Percentiles rank a stretch among this genome's conserved stretches.
phyloP scores from a whole-genome alignment of 768 basidiomycete species.

The Tylopilus subfusipes region DNA sequence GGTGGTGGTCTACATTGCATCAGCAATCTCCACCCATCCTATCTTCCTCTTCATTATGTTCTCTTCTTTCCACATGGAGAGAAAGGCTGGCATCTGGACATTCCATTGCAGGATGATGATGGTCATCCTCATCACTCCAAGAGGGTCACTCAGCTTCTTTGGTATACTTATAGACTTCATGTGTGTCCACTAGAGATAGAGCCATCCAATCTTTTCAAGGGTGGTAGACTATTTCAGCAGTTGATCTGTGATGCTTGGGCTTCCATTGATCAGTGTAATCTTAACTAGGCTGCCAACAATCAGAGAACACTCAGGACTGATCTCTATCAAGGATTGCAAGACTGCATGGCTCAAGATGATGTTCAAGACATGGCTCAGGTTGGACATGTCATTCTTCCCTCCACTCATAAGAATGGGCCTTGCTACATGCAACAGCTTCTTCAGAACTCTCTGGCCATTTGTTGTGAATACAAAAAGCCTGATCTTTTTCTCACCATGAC shows the following conservation, averaged over 20 bases:
- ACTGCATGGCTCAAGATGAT: too few relatives aligned
- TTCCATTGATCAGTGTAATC: slow-evolving; percentile 36
- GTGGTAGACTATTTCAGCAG: slow-evolving; percentile 42
- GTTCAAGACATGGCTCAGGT: too few relatives aligned
- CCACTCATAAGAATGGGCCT: too few relatives aligned
- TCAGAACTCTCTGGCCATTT: too few relatives aligned
- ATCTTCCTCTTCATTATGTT: slow-evolving; percentile 41
- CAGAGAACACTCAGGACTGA: slow-evolving; percentile 35
- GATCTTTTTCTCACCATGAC: too few relatives aligned
- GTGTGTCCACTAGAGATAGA: not conserved
- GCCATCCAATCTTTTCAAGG: slow-evolving; percentile 31
- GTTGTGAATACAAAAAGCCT: too few relatives aligned
- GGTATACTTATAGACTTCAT: slow-evolving; percentile 35
- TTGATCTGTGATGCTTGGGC: slow-evolving; percentile 47
- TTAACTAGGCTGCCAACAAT: slow-evolving; percentile 35
- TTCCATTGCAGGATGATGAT: slow-evolving; percentile 11
- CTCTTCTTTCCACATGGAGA: slow-evolving; percentile 42
- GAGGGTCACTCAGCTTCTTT: slow-evolving; percentile 29
- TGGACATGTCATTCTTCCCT: too few relatives aligned
- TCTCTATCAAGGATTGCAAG: slow-evolving; percentile 34
- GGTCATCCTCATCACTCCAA: not conserved
- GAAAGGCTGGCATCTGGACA: slow-evolving; percentile 35
- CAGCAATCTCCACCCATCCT: slow-evolving; percentile 34
- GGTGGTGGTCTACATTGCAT: slow-evolving; percentile 30
- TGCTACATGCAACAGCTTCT: too few relatives aligned